These are phyloP conservation scores for Fusarium chlamydosporum DNA, from an alignment of 2,329 filamentous ascomycete genomes.

Conservation along the genomic window DNA sequence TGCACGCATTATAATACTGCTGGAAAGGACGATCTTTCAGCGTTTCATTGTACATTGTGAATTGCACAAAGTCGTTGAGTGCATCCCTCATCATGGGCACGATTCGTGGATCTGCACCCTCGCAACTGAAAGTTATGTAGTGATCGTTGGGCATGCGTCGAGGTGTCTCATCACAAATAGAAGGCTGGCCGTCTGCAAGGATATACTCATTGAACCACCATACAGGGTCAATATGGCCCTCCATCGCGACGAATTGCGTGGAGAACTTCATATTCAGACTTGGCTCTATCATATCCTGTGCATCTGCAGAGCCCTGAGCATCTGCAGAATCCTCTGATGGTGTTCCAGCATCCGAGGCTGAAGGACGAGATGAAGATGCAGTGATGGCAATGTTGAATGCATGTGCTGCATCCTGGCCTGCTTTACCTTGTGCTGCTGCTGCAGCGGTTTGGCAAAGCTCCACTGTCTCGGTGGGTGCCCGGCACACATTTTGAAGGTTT, in stretches of 20 bases:
- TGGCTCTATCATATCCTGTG: neutral
- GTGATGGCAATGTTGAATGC: neutral
- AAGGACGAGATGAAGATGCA: neutral
- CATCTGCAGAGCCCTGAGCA: neutral
- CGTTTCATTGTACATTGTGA: neutral
- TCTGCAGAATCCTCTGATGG: neutral
- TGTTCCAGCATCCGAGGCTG: neutral
- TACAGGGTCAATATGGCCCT: neutral
- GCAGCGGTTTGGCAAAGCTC: neutral
- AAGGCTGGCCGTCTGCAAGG: neutral
- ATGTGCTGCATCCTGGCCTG: neutral
- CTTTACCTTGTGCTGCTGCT: neutral
- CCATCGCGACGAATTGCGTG: neutral
- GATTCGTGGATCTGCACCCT: neutral
- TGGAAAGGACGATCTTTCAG: neutral
- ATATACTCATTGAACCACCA: neutral
- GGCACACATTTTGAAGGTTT: neutral
- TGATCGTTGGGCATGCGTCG: neutral
- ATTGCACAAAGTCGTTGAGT: neutral
- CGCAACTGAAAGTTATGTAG: neutral
- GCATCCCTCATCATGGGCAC: neutral
- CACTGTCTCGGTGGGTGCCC: neutral
- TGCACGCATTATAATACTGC: neutral
- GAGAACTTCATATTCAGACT: neutral
- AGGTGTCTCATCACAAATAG: neutral